phyloP scores from a whole-genome alignment of 2,329 filamentous ascomycete species.

The Parastagonospora nodorum region DNA sequence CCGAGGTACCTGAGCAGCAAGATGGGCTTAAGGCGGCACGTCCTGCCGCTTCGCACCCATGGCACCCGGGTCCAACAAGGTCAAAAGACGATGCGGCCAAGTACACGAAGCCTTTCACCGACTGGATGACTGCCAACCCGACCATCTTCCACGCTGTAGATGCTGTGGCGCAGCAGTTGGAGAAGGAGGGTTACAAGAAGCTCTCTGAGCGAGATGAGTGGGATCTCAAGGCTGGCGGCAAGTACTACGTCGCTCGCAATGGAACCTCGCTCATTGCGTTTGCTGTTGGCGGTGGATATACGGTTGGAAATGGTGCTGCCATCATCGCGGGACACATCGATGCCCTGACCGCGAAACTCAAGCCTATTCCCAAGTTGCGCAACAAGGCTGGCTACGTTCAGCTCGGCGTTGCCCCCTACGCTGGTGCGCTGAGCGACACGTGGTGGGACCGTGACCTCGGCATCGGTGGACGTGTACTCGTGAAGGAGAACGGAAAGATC shows the following conservation, averaged over 20 bases:
- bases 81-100: constrained; percentile 38
- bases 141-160: constrained; percentile 91
- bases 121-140: constrained; percentile 87
- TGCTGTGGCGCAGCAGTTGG: constrained; percentile 75
- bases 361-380: constrained; percentile 86
- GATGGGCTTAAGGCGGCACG: constrained; percentile 7
- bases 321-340: constrained; percentile 94
- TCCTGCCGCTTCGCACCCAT: constrained; percentile 20
- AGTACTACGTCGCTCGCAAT: constrained; percentile 88
- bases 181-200: constrained; percentile 74
- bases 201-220: constrained; percentile 81
- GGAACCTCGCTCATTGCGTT: constrained; percentile 86
- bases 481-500: constrained; percentile 81
- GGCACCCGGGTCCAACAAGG: constrained; percentile 19
- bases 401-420: constrained; percentile 90
- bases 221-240: constrained; percentile 80
- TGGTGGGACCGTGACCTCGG: constrained; percentile 98
- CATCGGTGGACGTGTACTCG: constrained; percentile 85
- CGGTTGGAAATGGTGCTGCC: constrained; percentile 82
- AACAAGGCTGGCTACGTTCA: constrained; percentile 85
- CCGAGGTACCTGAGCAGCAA: constrained; percentile 22
- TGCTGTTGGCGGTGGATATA: constrained; percentile 77
- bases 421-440: constrained; percentile 81
- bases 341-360: constrained; percentile 84
- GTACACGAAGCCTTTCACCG: constrained; percentile 82